A percentile compares a stretch with the other conserved stretches of the same genome.
Evolutionary conservation across 2,329 filamentous ascomycete species (phyloP).

Genomic region (Aspergillus ibericus): DNA sequence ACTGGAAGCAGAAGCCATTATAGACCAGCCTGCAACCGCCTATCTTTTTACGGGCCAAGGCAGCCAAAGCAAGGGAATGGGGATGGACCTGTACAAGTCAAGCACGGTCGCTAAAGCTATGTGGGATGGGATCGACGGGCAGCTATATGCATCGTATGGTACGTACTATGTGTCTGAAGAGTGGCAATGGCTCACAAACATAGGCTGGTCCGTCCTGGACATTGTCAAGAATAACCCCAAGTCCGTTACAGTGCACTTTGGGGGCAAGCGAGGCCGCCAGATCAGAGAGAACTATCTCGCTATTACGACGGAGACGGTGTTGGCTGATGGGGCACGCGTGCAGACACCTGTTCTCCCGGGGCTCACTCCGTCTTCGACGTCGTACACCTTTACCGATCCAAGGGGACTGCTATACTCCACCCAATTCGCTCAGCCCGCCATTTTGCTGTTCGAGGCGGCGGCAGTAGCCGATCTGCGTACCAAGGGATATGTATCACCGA

Average conservation of each 20-base stretch:
- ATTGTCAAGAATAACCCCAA: conserved; percentile 99
- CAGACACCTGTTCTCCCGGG: conserved; percentile 95
- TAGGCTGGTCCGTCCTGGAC: conserved; percentile 81
- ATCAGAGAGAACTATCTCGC: conserved; percentile 98
- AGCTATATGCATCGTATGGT: conserved; percentile 81
- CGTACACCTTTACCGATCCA: conserved; percentile 94
- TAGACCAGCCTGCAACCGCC: conserved; percentile 90
- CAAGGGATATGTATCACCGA: conserved; percentile 86
- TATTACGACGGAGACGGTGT: conserved; percentile 54
- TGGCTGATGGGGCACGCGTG: conserved; percentile 65
- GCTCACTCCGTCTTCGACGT: conserved; percentile 72
- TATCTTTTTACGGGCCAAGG: conserved; percentile 98
- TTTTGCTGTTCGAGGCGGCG: conserved; percentile 98
- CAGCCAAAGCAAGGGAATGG: conserved; percentile 97
- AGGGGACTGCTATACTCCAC: conserved; percentile 90
- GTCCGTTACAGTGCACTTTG: conserved; percentile 94
- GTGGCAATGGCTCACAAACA: not conserved
- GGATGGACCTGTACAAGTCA: conserved; percentile 93
- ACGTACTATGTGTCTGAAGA: too few relatives aligned
- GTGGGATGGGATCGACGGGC: conserved; percentile 93
- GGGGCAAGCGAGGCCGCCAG: conserved; percentile 87
- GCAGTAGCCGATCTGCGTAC: conserved; percentile 97
- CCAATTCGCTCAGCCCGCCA: conserved; percentile 92
- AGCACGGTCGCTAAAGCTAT: conserved; percentile 89
- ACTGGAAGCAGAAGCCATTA: conserved; percentile 85